A percentile compares a stretch with the other conserved stretches of the same genome.
Conservation (phyloP, 192 early-diverging fungal species). For the Phycomyces blakesleeanus region DNA sequence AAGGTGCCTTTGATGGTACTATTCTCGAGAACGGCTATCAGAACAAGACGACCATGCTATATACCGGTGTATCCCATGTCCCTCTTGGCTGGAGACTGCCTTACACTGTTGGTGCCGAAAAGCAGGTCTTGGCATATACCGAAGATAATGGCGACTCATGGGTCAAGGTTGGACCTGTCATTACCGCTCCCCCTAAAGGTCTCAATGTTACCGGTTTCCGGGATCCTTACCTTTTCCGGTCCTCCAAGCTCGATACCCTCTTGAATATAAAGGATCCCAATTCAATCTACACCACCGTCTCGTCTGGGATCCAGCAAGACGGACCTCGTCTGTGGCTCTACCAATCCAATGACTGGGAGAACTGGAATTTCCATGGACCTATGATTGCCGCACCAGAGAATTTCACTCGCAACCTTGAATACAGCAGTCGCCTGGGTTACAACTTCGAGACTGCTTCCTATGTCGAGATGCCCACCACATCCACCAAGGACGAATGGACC, state of each 20-base stretch:
- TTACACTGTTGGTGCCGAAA: slow-evolving; percentile 11
- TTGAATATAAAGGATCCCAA: not conserved
- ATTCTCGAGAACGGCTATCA: slow-evolving; percentile 7
- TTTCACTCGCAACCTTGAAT: not conserved
- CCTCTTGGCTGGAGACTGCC: slow-evolving; percentile 1
- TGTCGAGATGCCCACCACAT: not conserved
- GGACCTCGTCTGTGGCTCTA: slow-evolving; percentile 10
- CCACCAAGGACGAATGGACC: not conserved
- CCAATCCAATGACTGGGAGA: slow-evolving; percentile 5
- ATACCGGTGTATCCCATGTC: not conserved
- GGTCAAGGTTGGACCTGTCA: slow-evolving; percentile 2
- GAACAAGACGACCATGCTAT: slow-evolving; percentile 4
- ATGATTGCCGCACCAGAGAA: not conserved
- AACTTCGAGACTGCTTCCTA: slow-evolving; percentile 10
- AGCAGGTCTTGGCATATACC: slow-evolving; percentile 4
- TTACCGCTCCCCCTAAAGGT: not conserved
- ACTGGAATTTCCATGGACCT: slow-evolving; percentile 9
- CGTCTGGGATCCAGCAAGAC: slow-evolving; percentile 6
- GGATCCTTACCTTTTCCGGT: slow-evolving; percentile 11
- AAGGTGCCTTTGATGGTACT: slow-evolving; percentile 22
- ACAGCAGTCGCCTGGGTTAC: slow-evolving; percentile 1
- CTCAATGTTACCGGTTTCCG: slow-evolving; percentile 10
- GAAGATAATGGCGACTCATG: slow-evolving; percentile 15
- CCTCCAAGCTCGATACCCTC: not conserved
- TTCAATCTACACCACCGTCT: slow-evolving; percentile 10